phyloP scores from a whole-genome alignment of 1,139 yeast genomes.

The Trichomonascaceae sp. region DNA sequence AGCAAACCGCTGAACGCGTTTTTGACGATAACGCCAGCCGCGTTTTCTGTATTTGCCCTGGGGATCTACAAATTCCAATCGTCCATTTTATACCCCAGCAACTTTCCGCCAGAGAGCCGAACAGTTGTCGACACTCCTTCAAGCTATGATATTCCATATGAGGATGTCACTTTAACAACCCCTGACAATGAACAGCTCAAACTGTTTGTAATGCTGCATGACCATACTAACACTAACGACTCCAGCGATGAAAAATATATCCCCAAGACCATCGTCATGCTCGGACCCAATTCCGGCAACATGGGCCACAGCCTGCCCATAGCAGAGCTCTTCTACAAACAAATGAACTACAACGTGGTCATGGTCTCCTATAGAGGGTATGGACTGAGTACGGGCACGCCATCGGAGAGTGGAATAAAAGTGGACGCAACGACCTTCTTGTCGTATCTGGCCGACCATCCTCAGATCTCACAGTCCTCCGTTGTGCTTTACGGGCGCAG shows the following conservation, averaged over 20 bases:
- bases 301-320: constrained; percentile 88
- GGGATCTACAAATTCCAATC: constrained; percentile 59
- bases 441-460: constrained; percentile 41
- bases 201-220: constrained; percentile 29
- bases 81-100: constrained; percentile 67
- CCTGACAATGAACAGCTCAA: constrained; percentile 49
- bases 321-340: constrained; percentile 53
- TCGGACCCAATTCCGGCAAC: constrained; percentile 94
- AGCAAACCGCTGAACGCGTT: constrained; percentile 8
- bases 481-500: constrained; percentile 77
- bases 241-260: constrained; percentile 29
- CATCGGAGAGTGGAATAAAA: constrained; percentile 72
- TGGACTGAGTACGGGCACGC: constrained; percentile 69
- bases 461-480: constrained; percentile 38
- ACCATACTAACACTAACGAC: constrained; percentile 29
- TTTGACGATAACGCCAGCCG: constrained; percentile 8
- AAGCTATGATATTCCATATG: constrained; percentile 54
- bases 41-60: constrained; percentile 13
- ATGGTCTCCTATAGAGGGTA: constrained; percentile 87
- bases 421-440: constrained; percentile 68
- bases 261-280: constrained; percentile 59
- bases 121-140: constrained; percentile 70
- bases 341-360: constrained; percentile 65
- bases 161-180: constrained; percentile 48
- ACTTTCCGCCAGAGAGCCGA: constrained; percentile 60